These are phyloP conservation scores for Panaeolus cyanescens DNA, from an alignment of 768 basidiomycete species.

Conservation along the genomic window DNA sequence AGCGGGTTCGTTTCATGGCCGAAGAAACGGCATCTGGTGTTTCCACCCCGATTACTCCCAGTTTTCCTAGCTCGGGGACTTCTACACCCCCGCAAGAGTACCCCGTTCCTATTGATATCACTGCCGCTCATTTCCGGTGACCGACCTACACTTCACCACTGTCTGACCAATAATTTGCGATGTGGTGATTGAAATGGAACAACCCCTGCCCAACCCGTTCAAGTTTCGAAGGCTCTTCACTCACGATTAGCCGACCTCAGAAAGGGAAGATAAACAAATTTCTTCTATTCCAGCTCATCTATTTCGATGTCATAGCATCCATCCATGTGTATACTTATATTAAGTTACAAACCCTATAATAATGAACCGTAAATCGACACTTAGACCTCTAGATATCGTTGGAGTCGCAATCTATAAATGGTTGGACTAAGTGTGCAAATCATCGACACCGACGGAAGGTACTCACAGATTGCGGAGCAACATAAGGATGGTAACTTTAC, in stretches of 20 bases:
- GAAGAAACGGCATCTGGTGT: conserved; percentile 59
- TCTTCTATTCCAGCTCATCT: conserved; percentile 27
- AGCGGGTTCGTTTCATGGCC: conserved; percentile 77
- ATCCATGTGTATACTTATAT: conserved; percentile 31
- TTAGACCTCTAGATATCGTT: conserved; percentile 46
- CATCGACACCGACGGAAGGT: conserved; percentile 1
- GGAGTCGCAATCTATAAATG: conserved; percentile 51
- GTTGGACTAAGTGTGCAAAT: neutral
- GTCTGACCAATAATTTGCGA: too few relatives aligned
- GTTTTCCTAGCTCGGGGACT: conserved; percentile 55
- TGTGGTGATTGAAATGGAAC: too few relatives aligned
- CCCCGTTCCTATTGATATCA: conserved; percentile 15
- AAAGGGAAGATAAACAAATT: neutral
- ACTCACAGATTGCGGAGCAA: conserved; percentile 92
- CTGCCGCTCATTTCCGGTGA: conserved; percentile 15
- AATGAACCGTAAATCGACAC: conserved; percentile 15
- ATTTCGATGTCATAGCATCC: conserved; percentile 24
- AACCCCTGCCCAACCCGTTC: neutral
- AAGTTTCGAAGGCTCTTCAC: neutral
- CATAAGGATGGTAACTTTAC: conserved; percentile 97
- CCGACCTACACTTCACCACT: too few relatives aligned
- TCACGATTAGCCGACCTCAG: neutral
- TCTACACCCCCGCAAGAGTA: conserved; percentile 39
- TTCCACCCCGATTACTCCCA: conserved; percentile 64
- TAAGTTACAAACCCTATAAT: conserved; percentile 22